These are phyloP conservation scores for California macrophylla DNA, from an alignment of 441 rosid species.

Conservation along the genomic window DNA sequence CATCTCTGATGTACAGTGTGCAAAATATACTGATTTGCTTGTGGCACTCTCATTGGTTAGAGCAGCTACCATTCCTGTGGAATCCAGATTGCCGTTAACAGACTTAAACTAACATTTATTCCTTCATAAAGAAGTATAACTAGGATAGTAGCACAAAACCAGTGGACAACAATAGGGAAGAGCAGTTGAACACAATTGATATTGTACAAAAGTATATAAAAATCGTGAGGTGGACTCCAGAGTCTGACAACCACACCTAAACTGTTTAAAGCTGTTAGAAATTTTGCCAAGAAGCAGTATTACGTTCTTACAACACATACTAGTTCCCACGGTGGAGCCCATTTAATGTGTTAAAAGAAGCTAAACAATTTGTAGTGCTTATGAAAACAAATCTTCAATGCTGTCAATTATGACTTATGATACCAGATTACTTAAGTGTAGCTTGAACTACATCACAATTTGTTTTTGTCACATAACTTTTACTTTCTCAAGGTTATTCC, in stretches of 20 bases:
- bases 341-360: neutral
- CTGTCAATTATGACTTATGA: neutral
- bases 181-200: neutral
- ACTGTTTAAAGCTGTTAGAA: neutral
- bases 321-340: neutral
- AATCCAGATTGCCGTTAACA: neutral
- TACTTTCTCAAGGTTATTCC: too few relatives aligned
- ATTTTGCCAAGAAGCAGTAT: neutral
- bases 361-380: neutral
- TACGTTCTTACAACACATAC: neutral
- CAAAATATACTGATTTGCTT: conserved; percentile 66
- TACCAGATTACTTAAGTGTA: neutral
- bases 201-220: neutral
- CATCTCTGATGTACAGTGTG: conserved; percentile 76
- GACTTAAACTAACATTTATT: neutral
- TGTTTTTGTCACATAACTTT: too few relatives aligned
- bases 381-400: neutral
- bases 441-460: neutral
- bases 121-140: neutral
- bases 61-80: conserved; percentile 60
- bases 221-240: neutral
- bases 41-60: conserved; percentile 73
- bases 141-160: neutral
- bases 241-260: neutral
- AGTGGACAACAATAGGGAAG: neutral